A percentile compares a stretch with the other conserved stretches of the same genome.
These are phyloP conservation scores for Lentinula raphanica DNA, from an alignment of 768 basidiomycete species.

Conservation along the genomic window DNA sequence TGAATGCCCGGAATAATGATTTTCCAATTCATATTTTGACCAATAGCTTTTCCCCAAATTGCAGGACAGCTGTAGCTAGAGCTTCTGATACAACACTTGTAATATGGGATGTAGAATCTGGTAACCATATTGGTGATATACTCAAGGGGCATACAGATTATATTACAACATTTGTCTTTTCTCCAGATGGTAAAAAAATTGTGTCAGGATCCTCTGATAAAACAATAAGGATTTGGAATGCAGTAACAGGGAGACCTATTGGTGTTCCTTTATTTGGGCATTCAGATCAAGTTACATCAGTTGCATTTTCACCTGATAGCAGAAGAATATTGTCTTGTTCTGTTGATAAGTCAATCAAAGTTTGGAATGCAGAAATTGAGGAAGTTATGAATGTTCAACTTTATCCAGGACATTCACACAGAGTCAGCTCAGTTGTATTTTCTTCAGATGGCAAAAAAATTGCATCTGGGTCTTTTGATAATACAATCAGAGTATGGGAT, in stretches of 20 bases:
- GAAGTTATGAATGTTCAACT: not conserved
- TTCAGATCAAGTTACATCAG: not conserved
- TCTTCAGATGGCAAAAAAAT: not conserved
- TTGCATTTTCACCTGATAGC: slow-evolving; percentile 1
- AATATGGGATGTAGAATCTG: slow-evolving; percentile 27
- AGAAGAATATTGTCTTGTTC: not conserved
- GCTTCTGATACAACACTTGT: not conserved
- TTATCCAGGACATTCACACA: too few relatives aligned
- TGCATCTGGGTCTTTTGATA: not conserved
- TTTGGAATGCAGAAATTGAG: slow-evolving; percentile 29
- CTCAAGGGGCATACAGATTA: slow-evolving; percentile 2
- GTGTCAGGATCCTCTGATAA: not conserved
- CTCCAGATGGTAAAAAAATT: not conserved
- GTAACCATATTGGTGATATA: slow-evolving; percentile 14
- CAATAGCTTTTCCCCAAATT: not conserved
- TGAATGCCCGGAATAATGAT: too few relatives aligned
- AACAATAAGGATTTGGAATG: not conserved
- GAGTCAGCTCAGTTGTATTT: not conserved
- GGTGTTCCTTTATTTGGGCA: not conserved
- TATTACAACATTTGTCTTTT: not conserved
- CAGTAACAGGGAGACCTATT: not conserved
- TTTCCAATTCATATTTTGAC: too few relatives aligned
- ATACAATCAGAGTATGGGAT: not conserved
- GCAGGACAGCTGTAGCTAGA: not conserved
- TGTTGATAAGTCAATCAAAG: not conserved